These are phyloP conservation scores for Tylopilus balloui DNA, from an alignment of 768 basidiomycete genomes.

Conservation along the genomic window DNA sequence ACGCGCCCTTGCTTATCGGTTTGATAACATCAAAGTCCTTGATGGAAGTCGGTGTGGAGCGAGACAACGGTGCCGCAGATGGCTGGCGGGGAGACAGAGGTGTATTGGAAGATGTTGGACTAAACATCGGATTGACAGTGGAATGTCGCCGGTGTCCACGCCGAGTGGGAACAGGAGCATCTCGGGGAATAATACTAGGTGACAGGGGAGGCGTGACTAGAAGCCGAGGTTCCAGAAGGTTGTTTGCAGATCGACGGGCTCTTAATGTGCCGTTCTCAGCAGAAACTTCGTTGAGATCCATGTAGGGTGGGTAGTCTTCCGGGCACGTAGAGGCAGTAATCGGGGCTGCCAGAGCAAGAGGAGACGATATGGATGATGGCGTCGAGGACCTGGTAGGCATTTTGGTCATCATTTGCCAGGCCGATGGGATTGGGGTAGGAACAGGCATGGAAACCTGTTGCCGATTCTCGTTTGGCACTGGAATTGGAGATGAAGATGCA, in stretches of 20 bases:
- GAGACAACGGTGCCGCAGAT: constrained; percentile 68
- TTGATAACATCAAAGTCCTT: constrained; percentile 99
- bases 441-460: constrained; percentile 30
- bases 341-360: constrained; percentile 78
- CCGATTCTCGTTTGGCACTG: constrained; percentile 21
- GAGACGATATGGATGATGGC: constrained; percentile 84
- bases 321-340: constrained; percentile 66
- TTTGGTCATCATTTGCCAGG: constrained; percentile 38
- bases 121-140: constrained; percentile 57
- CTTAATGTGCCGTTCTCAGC: constrained; percentile 43
- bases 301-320: constrained; percentile 58
- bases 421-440: constrained; percentile 44
- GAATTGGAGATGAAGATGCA: constrained; percentile 47
- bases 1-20: constrained; percentile 97
- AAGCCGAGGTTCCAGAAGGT: constrained; percentile 60
- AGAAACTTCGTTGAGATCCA: constrained; percentile 57
- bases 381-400: constrained; percentile 80
- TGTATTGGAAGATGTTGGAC: constrained; percentile 44
- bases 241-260: constrained; percentile 63
- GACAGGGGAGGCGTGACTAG: constrained; percentile 74
- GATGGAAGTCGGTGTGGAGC: constrained; percentile 85
- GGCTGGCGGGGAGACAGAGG: constrained; percentile 88
- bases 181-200: constrained; percentile 51
- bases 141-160: constrained; percentile 70
- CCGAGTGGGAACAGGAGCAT: constrained; percentile 40